Percentiles rank a stretch among this genome's conserved stretches.
phyloP scores from a whole-genome alignment of 2,329 filamentous ascomycete genomes.

The Aspergillaceae sp. region DNA sequence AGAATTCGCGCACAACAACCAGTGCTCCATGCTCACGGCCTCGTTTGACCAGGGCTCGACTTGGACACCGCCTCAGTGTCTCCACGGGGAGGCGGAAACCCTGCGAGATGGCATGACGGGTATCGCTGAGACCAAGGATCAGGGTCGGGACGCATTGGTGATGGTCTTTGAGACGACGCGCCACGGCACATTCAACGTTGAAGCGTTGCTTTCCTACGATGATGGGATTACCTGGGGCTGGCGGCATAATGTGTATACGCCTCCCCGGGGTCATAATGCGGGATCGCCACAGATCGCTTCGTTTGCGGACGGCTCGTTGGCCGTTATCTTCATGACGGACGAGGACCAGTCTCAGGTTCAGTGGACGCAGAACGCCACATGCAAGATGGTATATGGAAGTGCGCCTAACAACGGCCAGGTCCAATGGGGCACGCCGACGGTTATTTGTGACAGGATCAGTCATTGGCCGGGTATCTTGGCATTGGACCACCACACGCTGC shows the following conservation, averaged over 20 bases:
- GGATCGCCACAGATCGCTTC: conserved; percentile 40
- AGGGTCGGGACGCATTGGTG: conserved; percentile 29
- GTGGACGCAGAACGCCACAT: conserved; percentile 34
- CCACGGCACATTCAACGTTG: conserved; percentile 34
- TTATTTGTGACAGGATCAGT: conserved; percentile 23
- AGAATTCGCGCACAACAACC: conserved; percentile 39
- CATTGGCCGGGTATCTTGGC: conserved; percentile 34
- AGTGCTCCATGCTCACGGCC: conserved; percentile 43
- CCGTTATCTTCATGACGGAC: conserved; percentile 42
- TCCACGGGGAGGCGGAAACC: conserved; percentile 33
- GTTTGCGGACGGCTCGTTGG: conserved; percentile 32
- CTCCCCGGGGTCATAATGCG: conserved; percentile 30
- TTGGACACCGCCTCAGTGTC: conserved; percentile 37
- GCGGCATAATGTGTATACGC: conserved; percentile 36
- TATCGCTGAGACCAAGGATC: conserved; percentile 27
- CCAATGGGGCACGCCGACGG: conserved; percentile 24
- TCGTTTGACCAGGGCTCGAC: conserved; percentile 37
- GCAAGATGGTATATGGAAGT: conserved; percentile 34
- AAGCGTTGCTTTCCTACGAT: conserved; percentile 40
- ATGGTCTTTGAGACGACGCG: conserved; percentile 43
- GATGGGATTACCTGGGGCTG: conserved; percentile 34
- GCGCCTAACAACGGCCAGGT: conserved; percentile 26
- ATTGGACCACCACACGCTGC: conserved; percentile 14
- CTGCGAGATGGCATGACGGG: conserved; percentile 37
- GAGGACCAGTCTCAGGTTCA: conserved; percentile 28